Evolutionary conservation across 768 basidiomycete species (phyloP).

Genomic region (Lentinula sp.): DNA sequence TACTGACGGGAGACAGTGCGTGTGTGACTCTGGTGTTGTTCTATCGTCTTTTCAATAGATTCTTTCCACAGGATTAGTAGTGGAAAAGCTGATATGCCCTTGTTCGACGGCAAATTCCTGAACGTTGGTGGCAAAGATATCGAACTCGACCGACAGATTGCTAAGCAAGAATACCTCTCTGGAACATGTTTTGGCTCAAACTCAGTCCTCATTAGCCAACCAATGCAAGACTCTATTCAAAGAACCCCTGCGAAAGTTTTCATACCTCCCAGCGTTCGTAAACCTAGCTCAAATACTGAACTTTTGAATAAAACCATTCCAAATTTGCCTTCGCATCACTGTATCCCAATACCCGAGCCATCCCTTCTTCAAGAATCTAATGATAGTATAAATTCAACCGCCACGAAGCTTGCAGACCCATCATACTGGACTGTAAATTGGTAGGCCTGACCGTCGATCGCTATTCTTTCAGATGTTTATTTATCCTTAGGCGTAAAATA

Average conservation of each 20-base stretch:
- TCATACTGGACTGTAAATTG: conserved; percentile 66
- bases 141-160: conserved; percentile 55
- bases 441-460: conserved; percentile 25
- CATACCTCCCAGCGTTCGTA: not conserved
- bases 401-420: conserved; percentile 12
- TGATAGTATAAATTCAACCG: not conserved
- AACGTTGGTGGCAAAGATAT: conserved; percentile 52
- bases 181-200: conserved; percentile 53
- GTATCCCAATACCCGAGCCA: not conserved
- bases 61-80: conserved; percentile 36
- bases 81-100: conserved; percentile 39
- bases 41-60: not conserved
- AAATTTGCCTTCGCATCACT: not conserved
- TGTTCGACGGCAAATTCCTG: conserved; percentile 31
- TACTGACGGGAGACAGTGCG: conserved; percentile 58
- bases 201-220: not conserved
- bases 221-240: not conserved
- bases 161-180: conserved; percentile 51
- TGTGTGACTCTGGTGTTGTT: not conserved
- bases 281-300: conserved; percentile 17
- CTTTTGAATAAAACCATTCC: conserved; percentile 21
- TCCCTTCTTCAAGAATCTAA: not conserved
- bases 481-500: conserved; percentile 55
- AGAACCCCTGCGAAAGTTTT: not conserved
- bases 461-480: conserved; percentile 5